Percentiles rank a stretch among this genome's conserved stretches.
These are phyloP conservation scores for Ceratocystiopsis minuta DNA, from an alignment of 2,329 filamentous ascomycete genomes.

Conservation along the genomic window DNA sequence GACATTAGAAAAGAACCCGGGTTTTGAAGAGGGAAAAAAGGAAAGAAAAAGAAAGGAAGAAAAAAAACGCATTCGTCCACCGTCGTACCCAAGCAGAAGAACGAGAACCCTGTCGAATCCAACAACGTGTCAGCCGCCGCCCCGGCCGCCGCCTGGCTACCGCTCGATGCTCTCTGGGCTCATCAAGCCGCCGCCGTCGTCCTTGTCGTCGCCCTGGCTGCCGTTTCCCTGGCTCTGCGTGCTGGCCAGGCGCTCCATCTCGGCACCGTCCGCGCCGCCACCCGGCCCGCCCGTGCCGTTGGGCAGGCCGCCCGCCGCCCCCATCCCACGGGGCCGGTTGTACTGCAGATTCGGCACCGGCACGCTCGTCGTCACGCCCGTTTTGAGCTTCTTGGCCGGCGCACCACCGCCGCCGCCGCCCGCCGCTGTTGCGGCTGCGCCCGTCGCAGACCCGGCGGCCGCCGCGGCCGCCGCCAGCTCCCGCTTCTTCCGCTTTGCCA, in stretches of 20 bases:
- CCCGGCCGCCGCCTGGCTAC: not conserved
- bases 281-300: constrained; percentile 22
- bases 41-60: not conserved
- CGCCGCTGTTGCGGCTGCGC: constrained; percentile 15
- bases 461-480: constrained; percentile 26
- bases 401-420: constrained; percentile 16
- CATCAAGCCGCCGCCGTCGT: constrained; percentile 58
- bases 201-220: constrained; percentile 41
- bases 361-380: constrained; percentile 10
- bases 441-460: constrained; percentile 13
- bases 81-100: not conserved
- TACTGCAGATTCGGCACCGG: constrained; percentile 2
- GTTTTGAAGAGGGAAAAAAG: not conserved
- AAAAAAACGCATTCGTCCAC: not conserved
- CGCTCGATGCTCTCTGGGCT: constrained; percentile 55
- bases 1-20: not conserved
- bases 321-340: constrained; percentile 15
- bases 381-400: constrained; percentile 35
- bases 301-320: no score
- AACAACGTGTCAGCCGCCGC: no score
- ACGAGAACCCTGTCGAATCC: no score
- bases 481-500: constrained; percentile 73
- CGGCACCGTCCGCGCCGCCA: constrained; percentile 36
- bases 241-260: no score
- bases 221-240: constrained; percentile 10